Conservation (phyloP, 2,329 filamentous ascomycete species). For the Trichoderma koningiopsis region DNA sequence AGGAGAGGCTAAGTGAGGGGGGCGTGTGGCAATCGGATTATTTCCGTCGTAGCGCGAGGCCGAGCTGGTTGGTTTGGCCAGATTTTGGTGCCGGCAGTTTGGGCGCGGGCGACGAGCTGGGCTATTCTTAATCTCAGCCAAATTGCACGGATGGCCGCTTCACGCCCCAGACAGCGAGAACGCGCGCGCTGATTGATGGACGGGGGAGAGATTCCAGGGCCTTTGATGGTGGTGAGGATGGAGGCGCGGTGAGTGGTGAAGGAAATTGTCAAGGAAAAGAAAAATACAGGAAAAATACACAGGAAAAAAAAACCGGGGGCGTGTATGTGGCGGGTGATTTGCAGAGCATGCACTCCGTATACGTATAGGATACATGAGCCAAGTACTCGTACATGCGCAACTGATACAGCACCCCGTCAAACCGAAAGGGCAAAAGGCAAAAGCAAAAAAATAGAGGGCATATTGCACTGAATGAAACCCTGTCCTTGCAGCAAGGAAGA, state of each 20-base stretch:
- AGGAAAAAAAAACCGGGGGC: not conserved
- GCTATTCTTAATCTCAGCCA: not conserved
- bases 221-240: constrained; percentile 2
- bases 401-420: not conserved
- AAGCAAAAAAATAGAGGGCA: not conserved
- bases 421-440: constrained; percentile 10
- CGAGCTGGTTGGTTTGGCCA: not conserved
- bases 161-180: not conserved
- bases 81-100: constrained; percentile 17
- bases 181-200: constrained; percentile 10
- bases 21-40: constrained; percentile 37
- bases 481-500: constrained; percentile 18
- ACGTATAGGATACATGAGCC: not conserved
- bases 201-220: not conserved
- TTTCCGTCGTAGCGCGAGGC: constrained; percentile 35
- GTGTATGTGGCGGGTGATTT: not conserved
- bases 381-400: not conserved
- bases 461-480: constrained; percentile 8
- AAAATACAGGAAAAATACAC: not conserved
- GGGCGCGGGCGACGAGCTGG: not conserved
- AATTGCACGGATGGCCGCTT: not conserved
- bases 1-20: constrained; percentile 30
- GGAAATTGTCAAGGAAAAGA: not conserved
- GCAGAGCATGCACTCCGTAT: constrained; percentile 20
- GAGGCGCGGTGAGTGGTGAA: constrained; percentile 14